Conservation (phyloP, 345 rosid species). For the Geranium rotundifolium region DNA sequence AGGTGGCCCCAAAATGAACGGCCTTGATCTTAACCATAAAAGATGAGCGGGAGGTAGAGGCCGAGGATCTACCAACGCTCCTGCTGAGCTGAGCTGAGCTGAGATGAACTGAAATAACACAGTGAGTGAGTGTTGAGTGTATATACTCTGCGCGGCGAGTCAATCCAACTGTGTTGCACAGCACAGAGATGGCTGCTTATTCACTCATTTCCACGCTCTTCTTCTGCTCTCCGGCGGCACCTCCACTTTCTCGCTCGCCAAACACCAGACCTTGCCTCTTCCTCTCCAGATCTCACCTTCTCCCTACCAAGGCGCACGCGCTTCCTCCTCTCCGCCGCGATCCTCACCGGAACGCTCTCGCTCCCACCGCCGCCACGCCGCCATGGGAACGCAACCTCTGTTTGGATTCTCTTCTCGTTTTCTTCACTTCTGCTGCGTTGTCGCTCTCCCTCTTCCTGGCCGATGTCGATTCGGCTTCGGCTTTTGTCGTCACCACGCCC, state of each 20-base stretch:
- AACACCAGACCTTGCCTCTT: constrained; percentile 1
- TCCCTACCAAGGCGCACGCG: too few species aligned
- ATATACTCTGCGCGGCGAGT: background rate
- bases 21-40: background rate
- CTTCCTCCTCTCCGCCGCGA: background rate
- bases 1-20: background rate
- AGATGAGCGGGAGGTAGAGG: background rate
- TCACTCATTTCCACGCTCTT: constrained; percentile 41
- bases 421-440: constrained; percentile 59
- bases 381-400: constrained; percentile 1
- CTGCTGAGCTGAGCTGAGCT: background rate
- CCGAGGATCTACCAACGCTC: background rate
- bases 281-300: background rate
- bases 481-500: constrained; percentile 57
- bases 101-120: background rate
- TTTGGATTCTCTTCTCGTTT: constrained; percentile 36
- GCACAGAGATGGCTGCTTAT: constrained; percentile 37
- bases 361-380: background rate
- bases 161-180: constrained; percentile 7
- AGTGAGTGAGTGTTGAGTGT: too few species aligned
- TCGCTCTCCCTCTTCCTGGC: constrained; percentile 47
- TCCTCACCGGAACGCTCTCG: constrained; percentile 14
- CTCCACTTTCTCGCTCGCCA: constrained; percentile 10
- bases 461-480: constrained; percentile 49
- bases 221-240: constrained; percentile 15